Evolutionary conservation across 176 grass and related monocot genomes (phyloP).

Genomic region (Poa pratensis): DNA sequence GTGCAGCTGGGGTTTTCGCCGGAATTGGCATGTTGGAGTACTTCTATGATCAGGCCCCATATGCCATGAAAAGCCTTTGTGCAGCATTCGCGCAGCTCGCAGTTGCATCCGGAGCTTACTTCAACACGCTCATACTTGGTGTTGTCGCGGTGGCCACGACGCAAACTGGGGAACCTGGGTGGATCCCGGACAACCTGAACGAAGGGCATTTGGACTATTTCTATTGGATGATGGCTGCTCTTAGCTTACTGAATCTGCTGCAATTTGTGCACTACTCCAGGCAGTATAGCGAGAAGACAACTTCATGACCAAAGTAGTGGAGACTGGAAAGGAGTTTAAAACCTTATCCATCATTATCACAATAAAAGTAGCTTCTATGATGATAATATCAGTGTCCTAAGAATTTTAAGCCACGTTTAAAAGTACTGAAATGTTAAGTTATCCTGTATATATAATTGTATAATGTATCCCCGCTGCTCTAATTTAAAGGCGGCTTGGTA

Average conservation of each 20-base stretch:
- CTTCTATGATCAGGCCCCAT: conserved; percentile 52
- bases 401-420: not conserved
- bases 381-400: not conserved
- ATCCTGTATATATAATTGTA: not conserved
- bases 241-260: conserved; percentile 9
- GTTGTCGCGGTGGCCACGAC: conserved; percentile 1
- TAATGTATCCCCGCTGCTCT: not conserved
- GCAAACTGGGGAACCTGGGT: not conserved
- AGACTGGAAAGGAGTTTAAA: not conserved
- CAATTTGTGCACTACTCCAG: conserved; percentile 11
- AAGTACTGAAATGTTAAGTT: not conserved
- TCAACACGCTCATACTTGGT: not conserved
- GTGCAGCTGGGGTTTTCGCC: conserved; percentile 32
- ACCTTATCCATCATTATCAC: not conserved
- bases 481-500: no score
- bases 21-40: conserved; percentile 39
- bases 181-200: conserved; percentile 18
- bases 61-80: conserved; percentile 50
- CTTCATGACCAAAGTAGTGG: not conserved
- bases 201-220: conserved; percentile 36
- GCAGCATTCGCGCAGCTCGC: conserved; percentile 8
- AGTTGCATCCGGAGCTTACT: not conserved
- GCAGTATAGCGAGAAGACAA: not conserved
- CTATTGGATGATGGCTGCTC: conserved; percentile 26
- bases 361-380: not conserved